Evolutionary conservation across 202 grass and related monocot species (phyloP).

Genomic region (Thinopyrum obtusiflorum): DNA sequence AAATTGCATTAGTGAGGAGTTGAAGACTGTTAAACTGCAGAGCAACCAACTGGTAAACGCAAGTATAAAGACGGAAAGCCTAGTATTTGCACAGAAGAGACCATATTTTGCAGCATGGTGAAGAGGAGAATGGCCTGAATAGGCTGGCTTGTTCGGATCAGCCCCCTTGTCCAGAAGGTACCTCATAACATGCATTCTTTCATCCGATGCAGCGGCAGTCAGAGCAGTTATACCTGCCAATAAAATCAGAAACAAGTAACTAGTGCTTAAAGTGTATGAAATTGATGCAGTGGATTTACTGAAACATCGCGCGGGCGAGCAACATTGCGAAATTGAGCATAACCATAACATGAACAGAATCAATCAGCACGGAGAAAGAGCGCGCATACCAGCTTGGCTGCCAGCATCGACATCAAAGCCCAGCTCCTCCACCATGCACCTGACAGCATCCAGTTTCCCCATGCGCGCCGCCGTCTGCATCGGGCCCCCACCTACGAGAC

Average conservation of each 20-base stretch:
- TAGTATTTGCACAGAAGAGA: not conserved
- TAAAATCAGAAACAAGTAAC: not conserved
- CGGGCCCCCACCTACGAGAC: not conserved
- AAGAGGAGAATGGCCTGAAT: slow-evolving; percentile 20
- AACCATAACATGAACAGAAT: not conserved
- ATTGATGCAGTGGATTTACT: not conserved
- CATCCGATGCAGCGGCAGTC: slow-evolving; percentile 16
- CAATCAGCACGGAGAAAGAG: too few species aligned
- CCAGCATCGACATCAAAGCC: slow-evolving; percentile 14
- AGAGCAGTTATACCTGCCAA: slow-evolving; percentile 33
- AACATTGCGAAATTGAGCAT: not conserved
- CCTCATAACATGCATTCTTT: slow-evolving; percentile 4
- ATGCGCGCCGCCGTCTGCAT: slow-evolving; percentile 21
- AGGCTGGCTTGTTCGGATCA: slow-evolving; percentile 3
- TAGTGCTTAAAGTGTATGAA: not conserved
- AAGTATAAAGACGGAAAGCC: not conserved
- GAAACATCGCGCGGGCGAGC: not conserved
- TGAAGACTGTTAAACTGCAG: not conserved
- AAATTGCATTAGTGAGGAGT: not conserved
- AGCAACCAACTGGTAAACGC: not conserved
- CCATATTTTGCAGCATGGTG: slow-evolving; percentile 34
- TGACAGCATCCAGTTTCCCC: slow-evolving; percentile 12
- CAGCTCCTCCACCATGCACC: slow-evolving; percentile 34
- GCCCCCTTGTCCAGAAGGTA: slow-evolving; percentile 46
- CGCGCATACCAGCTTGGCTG: not conserved